Evolutionary conservation across 371 early-diverging fungal genomes (phyloP).

Genomic region (Hamiltosporidium magnivora): DNA sequence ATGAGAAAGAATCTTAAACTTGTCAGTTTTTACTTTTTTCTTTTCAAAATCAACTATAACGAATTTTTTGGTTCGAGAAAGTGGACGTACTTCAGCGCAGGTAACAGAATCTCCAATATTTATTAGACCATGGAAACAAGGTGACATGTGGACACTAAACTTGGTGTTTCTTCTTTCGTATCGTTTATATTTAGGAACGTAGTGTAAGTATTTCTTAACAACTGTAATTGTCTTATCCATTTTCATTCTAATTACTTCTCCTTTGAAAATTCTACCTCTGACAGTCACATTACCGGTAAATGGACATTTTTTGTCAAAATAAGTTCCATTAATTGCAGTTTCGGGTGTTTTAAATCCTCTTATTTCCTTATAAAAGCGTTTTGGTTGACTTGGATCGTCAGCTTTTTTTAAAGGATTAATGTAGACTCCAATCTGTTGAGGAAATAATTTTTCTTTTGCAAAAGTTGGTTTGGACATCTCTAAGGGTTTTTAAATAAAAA

Average conservation of each 20-base stretch:
- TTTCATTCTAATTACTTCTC: conserved; percentile 85
- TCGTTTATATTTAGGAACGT: conserved; percentile 98
- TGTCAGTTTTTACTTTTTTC: conserved; percentile 8
- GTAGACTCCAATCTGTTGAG: background rate
- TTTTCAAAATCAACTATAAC: conserved; percentile 44
- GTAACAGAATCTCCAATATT: conserved; percentile 79
- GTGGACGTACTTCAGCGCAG: conserved; percentile 47
- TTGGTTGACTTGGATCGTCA: background rate
- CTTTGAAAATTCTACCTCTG: conserved; percentile 90
- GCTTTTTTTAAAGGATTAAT: background rate
- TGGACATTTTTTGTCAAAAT: conserved; percentile 99
- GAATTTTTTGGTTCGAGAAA: conserved; percentile 55
- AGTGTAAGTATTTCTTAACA: conserved; percentile 96
- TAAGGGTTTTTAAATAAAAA: too few relatives aligned
- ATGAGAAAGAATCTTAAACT: too few relatives aligned
- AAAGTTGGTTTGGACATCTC: too few relatives aligned
- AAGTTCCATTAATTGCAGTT: conserved; percentile 79
- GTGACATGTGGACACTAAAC: conserved; percentile 90
- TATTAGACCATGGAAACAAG: conserved; percentile 81
- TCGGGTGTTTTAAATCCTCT: conserved; percentile 98
- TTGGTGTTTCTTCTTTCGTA: conserved; percentile 99
- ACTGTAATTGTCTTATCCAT: conserved; percentile 95
- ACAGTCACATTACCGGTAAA: conserved; percentile 93
- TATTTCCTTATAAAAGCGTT: conserved; percentile 82
- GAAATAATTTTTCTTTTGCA: background rate